These are phyloP conservation scores for Desmodesmus armatus DNA, from an alignment of 139 green algal species.

Conservation along the genomic window DNA sequence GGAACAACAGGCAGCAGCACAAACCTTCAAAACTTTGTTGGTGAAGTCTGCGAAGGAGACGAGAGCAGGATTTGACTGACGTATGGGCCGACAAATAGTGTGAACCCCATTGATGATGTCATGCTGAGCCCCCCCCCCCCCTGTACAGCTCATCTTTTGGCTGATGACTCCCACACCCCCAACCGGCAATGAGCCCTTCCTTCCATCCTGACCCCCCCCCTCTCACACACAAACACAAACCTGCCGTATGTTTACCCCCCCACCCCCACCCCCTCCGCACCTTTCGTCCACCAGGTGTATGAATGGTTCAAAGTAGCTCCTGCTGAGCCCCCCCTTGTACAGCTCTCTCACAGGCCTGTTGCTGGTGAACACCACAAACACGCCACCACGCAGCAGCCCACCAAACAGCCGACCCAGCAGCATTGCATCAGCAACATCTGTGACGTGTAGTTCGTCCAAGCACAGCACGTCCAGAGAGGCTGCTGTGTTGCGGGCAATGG, in stretches of 20 bases:
- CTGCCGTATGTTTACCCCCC: constrained; percentile 67
- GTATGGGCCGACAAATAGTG: no score
- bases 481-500: constrained; percentile 74
- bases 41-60: no score
- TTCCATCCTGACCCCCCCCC: no score
- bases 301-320: constrained; percentile 92
- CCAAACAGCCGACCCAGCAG: constrained; percentile 81
- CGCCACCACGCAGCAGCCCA: constrained; percentile 48
- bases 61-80: no score
- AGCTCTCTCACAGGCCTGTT: constrained; percentile 73
- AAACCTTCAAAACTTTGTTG: no score
- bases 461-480: constrained; percentile 71
- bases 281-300: constrained; percentile 74
- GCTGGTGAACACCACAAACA: constrained; percentile 83
- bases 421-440: constrained; percentile 92
- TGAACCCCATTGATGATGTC: no score
- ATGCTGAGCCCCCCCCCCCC: no score
- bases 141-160: no score
- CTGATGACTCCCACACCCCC: constrained; percentile 51
- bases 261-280: no score
- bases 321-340: constrained; percentile 91
- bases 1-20: neutral
- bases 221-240: no score
- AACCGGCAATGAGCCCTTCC: no score
- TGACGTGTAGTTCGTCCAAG: constrained; percentile 95